Conservation (phyloP, 179 eudicot species). For the Corrigiola litoralis region DNA sequence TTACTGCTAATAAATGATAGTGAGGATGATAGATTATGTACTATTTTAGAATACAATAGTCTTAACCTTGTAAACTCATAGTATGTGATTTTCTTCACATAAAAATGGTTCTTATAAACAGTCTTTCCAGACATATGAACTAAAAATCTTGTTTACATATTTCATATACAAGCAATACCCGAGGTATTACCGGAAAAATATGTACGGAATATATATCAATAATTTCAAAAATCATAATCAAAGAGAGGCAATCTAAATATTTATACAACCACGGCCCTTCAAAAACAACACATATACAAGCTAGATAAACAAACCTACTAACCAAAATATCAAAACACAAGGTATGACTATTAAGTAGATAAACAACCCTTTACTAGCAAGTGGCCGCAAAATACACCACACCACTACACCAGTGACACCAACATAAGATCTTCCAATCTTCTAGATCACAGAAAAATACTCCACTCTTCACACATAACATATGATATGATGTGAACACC, state of each 20-base stretch:
- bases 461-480: background rate
- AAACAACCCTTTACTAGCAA: background rate
- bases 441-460: background rate
- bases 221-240: background rate
- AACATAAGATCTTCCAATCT: background rate
- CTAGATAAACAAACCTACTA: background rate
- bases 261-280: no score
- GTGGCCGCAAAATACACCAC: constrained; percentile 12
- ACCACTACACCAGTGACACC: background rate
- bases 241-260: background rate
- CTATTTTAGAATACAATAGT: no score
- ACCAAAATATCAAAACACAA: background rate
- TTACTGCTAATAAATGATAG: background rate
- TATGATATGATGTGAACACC: constrained; percentile 5
- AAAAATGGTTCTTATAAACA: no score
- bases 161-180: no score
- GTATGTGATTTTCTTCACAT: no score
- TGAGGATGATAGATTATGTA: background rate
- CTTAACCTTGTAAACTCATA: no score
- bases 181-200: no score
- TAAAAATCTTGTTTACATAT: no score
- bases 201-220: no score
- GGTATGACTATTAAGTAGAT: background rate
- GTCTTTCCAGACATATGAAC: no score
- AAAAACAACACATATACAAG: no score